Conservation (phyloP, 1,139 yeast genomes). For the Nematodospora anomalae region DNA sequence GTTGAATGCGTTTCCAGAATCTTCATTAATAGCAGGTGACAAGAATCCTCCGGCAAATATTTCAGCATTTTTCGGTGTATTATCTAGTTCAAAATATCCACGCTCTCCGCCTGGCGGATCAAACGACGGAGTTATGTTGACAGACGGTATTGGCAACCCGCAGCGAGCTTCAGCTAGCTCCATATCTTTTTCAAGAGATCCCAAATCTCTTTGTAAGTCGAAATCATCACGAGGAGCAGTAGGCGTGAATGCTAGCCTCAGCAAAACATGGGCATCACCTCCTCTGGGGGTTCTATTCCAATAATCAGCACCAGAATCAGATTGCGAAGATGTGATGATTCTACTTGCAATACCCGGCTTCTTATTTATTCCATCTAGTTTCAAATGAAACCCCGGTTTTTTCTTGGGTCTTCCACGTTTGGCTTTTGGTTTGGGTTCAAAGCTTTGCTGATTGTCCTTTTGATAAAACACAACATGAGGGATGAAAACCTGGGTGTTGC, state of each 20-base stretch:
- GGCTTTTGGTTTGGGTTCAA: conserved; percentile 11
- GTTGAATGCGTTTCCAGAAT: conserved; percentile 13
- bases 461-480: conserved; percentile 1
- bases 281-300: conserved; percentile 16
- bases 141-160: conserved; percentile 12
- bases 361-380: conserved; percentile 15
- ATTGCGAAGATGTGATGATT: conserved; percentile 16
- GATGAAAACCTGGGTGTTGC: neutral
- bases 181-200: conserved; percentile 11
- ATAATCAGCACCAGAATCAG: conserved; percentile 19
- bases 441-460: neutral
- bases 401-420: conserved; percentile 17
- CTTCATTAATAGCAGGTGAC: conserved; percentile 16
- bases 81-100: conserved; percentile 34
- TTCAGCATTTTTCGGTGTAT: conserved; percentile 6
- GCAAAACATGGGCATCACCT: conserved; percentile 1
- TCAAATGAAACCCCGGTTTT: conserved; percentile 17
- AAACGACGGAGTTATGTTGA: conserved; percentile 39
- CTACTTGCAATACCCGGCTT: conserved; percentile 7
- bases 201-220: conserved; percentile 8
- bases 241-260: conserved; percentile 10
- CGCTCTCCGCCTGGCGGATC: conserved; percentile 38
- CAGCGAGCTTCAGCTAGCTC: conserved; percentile 7
- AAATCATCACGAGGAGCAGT: conserved; percentile 4
- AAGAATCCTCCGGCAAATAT: conserved; percentile 14